Evolutionary conservation across 2,329 filamentous ascomycete genomes (phyloP).

Genomic region (Claviceps monticola): DNA sequence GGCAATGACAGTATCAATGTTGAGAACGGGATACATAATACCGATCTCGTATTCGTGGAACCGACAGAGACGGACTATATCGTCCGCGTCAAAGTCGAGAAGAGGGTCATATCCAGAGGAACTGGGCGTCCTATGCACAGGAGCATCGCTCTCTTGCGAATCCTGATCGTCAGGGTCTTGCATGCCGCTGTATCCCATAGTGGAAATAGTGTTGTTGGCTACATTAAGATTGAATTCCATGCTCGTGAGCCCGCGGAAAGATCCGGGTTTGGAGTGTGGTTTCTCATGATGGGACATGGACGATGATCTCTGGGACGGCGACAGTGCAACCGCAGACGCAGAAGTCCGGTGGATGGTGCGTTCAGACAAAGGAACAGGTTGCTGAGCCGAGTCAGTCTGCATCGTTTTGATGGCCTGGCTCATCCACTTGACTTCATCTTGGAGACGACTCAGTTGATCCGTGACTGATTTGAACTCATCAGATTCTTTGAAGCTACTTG

Average conservation of each 20-base stretch:
- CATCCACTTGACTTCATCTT: conserved; percentile 72
- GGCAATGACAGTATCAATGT: conserved; percentile 55
- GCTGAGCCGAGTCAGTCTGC: conserved; percentile 37
- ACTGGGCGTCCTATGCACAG: conserved; percentile 10
- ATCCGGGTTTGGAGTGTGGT: conserved; percentile 40
- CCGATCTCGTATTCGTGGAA: conserved; percentile 84
- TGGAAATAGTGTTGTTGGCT: conserved; percentile 73
- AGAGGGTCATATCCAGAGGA: conserved; percentile 53
- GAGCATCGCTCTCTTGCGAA: conserved; percentile 9
- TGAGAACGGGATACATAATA: conserved; percentile 79
- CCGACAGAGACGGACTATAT: conserved; percentile 64
- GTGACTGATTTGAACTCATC: conserved; percentile 80
- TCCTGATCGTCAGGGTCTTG: conserved; percentile 50
- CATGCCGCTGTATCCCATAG: conserved; percentile 67
- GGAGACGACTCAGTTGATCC: conserved; percentile 56
- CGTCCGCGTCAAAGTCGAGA: conserved; percentile 62
- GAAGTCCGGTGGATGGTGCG: conserved; percentile 21
- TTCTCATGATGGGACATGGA: conserved; percentile 27
- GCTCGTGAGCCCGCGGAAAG: conserved; percentile 76
- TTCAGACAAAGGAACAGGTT: conserved; percentile 29
- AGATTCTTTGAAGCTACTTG: conserved; percentile 78
- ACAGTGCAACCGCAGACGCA: conserved; percentile 22
- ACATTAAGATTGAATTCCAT: conserved; percentile 75
- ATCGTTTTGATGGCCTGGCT: conserved; percentile 58
- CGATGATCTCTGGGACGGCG: conserved; percentile 28